Evolutionary conservation across 345 rosid genomes (phyloP).

Genomic region (Gossypioides kirkii): DNA sequence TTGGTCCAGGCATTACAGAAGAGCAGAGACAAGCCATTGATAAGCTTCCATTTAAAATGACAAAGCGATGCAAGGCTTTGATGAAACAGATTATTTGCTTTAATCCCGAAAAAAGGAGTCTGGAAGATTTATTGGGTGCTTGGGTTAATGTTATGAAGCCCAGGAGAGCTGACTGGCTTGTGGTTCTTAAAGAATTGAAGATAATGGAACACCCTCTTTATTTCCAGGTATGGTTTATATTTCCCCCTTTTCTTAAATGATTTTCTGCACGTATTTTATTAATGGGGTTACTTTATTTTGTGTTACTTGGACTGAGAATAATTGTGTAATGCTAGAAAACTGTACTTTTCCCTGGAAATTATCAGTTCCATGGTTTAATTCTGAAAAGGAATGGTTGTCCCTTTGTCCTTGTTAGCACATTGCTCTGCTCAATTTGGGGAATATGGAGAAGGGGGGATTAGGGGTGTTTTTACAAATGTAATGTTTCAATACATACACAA

Average conservation of each 20-base stretch:
- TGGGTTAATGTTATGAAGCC: conserved; percentile 85
- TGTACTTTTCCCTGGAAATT: not conserved
- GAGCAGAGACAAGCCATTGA: conserved; percentile 50
- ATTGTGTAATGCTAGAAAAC: not conserved
- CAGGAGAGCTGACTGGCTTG: conserved; percentile 72
- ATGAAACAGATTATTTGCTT: conserved; percentile 63
- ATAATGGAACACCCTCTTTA: conserved; percentile 50
- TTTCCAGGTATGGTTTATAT: conserved; percentile 38
- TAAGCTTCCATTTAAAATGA: conserved; percentile 51
- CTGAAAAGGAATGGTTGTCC: not conserved
- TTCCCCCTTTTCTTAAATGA: not conserved
- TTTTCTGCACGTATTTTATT: not conserved
- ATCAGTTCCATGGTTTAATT: not conserved
- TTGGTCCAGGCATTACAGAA: conserved; percentile 33
- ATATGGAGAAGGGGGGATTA: not conserved
- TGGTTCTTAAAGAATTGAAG: conserved; percentile 60
- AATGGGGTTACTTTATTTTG: not conserved
- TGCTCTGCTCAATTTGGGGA: not conserved
- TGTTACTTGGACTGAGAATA: not conserved
- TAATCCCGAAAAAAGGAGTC: conserved; percentile 30
- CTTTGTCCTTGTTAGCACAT: not conserved
- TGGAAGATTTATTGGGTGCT: conserved; percentile 47
- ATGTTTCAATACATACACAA: not conserved
- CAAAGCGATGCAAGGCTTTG: conserved; percentile 60
- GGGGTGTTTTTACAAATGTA: not conserved